Base-by-base conservation (phyloP, 2,329 filamentous ascomycete genomes). In the Scedosporium dehoogii region DNA sequence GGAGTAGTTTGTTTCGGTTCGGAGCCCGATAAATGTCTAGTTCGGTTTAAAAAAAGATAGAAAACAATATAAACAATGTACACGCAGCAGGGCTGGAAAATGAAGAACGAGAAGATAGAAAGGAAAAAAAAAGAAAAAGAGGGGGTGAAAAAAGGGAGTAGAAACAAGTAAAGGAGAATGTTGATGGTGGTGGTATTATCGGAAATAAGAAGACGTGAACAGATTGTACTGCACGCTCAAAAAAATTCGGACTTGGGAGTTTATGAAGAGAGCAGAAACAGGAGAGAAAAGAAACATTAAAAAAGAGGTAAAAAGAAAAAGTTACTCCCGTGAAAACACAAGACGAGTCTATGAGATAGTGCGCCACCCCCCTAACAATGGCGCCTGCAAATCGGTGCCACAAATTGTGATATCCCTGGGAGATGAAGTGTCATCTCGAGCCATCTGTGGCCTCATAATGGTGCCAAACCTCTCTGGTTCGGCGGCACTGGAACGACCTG, bases 11-110 rank as follows among this genome's bases (percentile, higher is more conserved):
- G n/a, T 4, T 53, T 12, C n/a, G 18, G n/a, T 53, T 53, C 21
- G 21, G 48, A 53, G 48, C 48, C 48, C 21, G 12, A 25, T 53
- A 18, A 53, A 53, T 21, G 21, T 53, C 48, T 53, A 53, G 14
- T 53, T 53, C 21, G 48, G 21, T 53, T 21, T 25, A 21, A 53
- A 12, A 25, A 46, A 59, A 53, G 48, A 57, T 10, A 46, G n/a
- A 58, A 27, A 56, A 60, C 41, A 58, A 44, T 25, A 62, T 56
- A 41, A 48, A 62, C 61, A 56, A 58, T 48, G 29, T 23, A 48
- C 33, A 27, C 44, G 33, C 27, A 25, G 38, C 14, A 61, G 60
- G n/a, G 18, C 25, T 42, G 44, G 44, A 51, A 42, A 42, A 33
- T n/a, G 18, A 63, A 59, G 42, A 51, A 23, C 46, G 48, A 58